Conservation (phyloP, 345 rosid genomes). For the Kandelia obovata region DNA sequence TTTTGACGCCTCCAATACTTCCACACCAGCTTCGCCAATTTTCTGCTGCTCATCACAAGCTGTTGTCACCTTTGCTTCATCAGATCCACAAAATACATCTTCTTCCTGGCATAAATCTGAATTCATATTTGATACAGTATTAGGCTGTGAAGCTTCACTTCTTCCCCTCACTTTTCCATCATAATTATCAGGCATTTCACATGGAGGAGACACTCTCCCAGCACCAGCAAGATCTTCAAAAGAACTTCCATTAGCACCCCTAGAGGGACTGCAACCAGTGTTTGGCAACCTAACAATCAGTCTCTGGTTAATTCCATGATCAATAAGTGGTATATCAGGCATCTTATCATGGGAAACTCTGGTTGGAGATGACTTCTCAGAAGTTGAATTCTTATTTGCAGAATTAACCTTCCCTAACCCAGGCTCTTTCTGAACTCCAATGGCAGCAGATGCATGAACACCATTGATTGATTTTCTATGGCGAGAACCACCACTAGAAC, state of each 20-base stretch:
- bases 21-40: slow-evolving; percentile 40
- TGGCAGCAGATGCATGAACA: slow-evolving; percentile 33
- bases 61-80: slow-evolving; percentile 43
- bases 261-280: slow-evolving; percentile 70
- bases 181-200: slow-evolving; percentile 51
- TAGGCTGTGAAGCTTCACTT: too few species aligned
- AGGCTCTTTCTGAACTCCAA: slow-evolving; percentile 46
- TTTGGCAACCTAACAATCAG: slow-evolving; percentile 72
- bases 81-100: slow-evolving; percentile 36
- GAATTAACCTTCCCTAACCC: slow-evolving; percentile 48
- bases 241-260: slow-evolving; percentile 62
- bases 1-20: slow-evolving; percentile 41
- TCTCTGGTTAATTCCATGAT: slow-evolving; percentile 59
- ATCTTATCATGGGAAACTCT: slow-evolving; percentile 50
- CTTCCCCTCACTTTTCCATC: slow-evolving; percentile 17
- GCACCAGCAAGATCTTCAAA: slow-evolving; percentile 51
- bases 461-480: slow-evolving; percentile 58
- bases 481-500: slow-evolving; percentile 45
- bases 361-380: slow-evolving; percentile 56
- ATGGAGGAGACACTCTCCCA: slow-evolving; percentile 63
- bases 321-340: slow-evolving; percentile 37
- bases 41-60: slow-evolving; percentile 42
- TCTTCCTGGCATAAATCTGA: slow-evolving; percentile 26
- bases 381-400: slow-evolving; percentile 39
- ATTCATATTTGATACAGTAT: too few species aligned